Evolutionary conservation across 2,329 filamentous ascomycete species (phyloP), one percentile per base, ranked within the genome.

Genomic region (Fusarium buxicola): DNA sequence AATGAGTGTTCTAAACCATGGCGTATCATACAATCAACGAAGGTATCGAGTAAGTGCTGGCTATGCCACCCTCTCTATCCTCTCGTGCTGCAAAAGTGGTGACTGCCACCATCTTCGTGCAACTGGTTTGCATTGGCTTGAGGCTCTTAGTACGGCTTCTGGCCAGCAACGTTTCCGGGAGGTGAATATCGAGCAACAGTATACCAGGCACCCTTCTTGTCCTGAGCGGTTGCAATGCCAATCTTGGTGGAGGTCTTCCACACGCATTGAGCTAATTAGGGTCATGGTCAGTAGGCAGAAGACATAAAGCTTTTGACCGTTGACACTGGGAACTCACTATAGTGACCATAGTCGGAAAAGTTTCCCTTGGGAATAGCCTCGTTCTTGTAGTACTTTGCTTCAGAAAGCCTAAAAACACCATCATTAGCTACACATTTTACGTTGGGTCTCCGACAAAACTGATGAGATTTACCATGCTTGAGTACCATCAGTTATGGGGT

Each of bases 181-280:
- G 69, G 67, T 4, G 70, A 70, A 55, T 77, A 77, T 30, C 75
- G 69, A 16, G 67, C 75, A 24, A 77, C 75, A 1, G 72, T 72
- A 49, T 72, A 68, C 61, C 64, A 77, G 5, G 56, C 70, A 1
- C 75, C 75, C 13, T 69, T 70, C 11, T 63, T 46, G 10, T 70
- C 62, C 16, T 51, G 67, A 3, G 69, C 72, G 2, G 67, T 46
- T 5, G 73, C 73, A 21, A 77, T 70, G 8, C 74, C 75, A 7
- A 77, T 47, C 44, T 72, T 73, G 41, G 60, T 74, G 13, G 73
- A 72, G 2, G 41, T 58, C 36, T 71, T 72, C 74, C 74, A 76
- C 30, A 76, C 64, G 25, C 56, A 57, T 49, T 76, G 72, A 27
- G 75, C 69, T 71, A 1, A 5, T 5, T 1, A 31, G 8, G 18